phyloP scores from a whole-genome alignment of 106 monocot genomes.

The Dactylorhiza incarnata region DNA sequence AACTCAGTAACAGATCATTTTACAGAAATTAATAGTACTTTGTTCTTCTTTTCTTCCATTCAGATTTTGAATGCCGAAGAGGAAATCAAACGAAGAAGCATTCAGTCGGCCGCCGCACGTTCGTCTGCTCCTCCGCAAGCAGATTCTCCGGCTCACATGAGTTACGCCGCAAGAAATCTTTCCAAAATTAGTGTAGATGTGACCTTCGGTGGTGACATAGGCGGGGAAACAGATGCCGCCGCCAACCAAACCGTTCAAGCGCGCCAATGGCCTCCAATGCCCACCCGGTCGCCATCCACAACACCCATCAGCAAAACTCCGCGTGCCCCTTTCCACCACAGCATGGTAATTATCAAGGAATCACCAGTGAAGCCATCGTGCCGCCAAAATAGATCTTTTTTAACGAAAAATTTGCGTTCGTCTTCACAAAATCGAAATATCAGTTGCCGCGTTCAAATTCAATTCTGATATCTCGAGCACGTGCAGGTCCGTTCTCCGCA shows the following conservation, averaged over 20 bases:
- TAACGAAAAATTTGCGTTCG: neutral
- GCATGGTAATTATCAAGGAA: slow-evolving; percentile 30
- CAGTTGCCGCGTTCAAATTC: neutral
- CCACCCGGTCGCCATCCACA: slow-evolving; percentile 50
- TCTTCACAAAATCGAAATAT: neutral
- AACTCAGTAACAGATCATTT: neutral
- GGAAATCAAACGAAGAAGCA: slow-evolving; percentile 55
- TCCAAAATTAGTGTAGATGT: slow-evolving; percentile 60
- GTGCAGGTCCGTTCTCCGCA: slow-evolving; percentile 12
- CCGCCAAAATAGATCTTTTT: neutral
- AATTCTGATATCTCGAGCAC: neutral
- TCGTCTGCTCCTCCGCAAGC: slow-evolving; percentile 23
- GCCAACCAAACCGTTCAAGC: slow-evolving; percentile 29
- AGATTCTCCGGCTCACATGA: slow-evolving; percentile 37
- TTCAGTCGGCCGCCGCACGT: slow-evolving; percentile 23
- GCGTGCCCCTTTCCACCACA: slow-evolving; percentile 34
- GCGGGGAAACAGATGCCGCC: slow-evolving; percentile 52
- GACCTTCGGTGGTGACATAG: slow-evolving; percentile 49
- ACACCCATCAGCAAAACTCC: slow-evolving; percentile 30
- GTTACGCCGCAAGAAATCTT: slow-evolving; percentile 26
- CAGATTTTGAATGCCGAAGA: slow-evolving; percentile 92
- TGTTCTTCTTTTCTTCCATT: neutral
- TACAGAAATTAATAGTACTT: neutral
- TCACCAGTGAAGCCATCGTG: neutral
- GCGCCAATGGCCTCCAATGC: slow-evolving; percentile 32